These are phyloP conservation scores for Baffinella frigidus DNA, from an alignment of 208 protist species.

Conservation along the genomic window DNA sequence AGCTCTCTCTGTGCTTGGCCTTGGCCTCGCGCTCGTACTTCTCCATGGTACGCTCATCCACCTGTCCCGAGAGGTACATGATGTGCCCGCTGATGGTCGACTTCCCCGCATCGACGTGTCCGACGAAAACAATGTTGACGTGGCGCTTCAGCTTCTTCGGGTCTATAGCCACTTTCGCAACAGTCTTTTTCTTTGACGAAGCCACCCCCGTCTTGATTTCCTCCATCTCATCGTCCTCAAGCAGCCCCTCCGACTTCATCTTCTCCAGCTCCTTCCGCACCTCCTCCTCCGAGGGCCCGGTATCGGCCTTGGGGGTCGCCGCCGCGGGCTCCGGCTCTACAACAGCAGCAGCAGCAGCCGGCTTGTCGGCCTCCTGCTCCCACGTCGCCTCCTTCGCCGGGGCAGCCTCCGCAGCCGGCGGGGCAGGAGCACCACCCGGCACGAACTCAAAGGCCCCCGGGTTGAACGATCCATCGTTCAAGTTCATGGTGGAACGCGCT, in stretches of 20 bases:
- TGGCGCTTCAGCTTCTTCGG: constrained; percentile 80
- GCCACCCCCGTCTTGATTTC: background rate
- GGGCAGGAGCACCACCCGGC: background rate
- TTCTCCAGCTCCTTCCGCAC: background rate
- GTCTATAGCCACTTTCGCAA: constrained; percentile 68
- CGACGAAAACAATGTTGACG: constrained; percentile 98
- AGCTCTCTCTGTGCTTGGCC: constrained; percentile 91
- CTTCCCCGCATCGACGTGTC: constrained; percentile 93
- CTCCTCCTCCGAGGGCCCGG: background rate
- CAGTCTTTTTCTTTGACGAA: background rate
- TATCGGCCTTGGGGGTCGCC: background rate
- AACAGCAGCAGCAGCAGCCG: background rate
- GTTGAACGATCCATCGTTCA: constrained; percentile 5
- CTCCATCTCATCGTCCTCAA: constrained; percentile 43
- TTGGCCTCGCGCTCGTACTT: constrained; percentile 96
- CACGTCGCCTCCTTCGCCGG: background rate
- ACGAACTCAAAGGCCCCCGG: constrained; percentile 53
- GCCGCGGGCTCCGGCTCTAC: background rate
- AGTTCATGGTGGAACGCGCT: background rate
- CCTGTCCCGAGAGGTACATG: constrained; percentile 76
- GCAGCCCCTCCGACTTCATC: constrained; percentile 45
- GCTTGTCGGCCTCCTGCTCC: background rate
- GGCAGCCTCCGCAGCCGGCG: background rate
- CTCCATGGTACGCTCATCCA: constrained; percentile 96
- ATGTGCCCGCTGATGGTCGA: constrained; percentile 96